phyloP scores from a whole-genome alignment of 1,284 basidiomycete species.

The Fomes fomentarius region DNA sequence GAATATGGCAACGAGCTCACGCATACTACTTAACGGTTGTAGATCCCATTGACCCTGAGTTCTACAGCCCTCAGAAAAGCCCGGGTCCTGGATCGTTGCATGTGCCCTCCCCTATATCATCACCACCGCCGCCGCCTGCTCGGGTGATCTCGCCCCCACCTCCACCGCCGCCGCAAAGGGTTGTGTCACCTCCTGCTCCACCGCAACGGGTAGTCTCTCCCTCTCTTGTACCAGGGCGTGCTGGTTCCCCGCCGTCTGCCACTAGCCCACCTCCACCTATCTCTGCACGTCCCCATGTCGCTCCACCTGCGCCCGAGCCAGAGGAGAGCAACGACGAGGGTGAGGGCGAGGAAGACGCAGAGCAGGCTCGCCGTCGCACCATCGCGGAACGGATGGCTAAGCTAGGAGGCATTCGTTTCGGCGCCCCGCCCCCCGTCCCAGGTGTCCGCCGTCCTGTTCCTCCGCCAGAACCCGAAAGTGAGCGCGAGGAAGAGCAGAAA shows the following conservation, averaged over 20 bases:
- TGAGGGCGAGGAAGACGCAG: constrained; percentile 48
- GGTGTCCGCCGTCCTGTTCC: constrained; percentile 44
- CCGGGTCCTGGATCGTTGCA: constrained; percentile 3
- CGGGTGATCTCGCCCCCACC: constrained; percentile 12
- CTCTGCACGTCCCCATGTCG: neutral
- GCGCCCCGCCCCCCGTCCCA: constrained; percentile 48
- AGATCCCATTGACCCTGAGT: constrained; percentile 72
- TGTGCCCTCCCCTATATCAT: constrained; percentile 8
- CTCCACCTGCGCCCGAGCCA: constrained; percentile 1
- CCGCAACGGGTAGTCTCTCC: constrained; percentile 4
- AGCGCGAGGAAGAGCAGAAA: constrained; percentile 30
- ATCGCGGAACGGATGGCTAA: constrained; percentile 83
- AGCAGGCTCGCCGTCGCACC: constrained; percentile 54
- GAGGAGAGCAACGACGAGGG: constrained; percentile 21
- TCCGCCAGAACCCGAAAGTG: constrained; percentile 37
- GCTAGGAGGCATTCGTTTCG: constrained; percentile 73
- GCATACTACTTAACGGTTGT: neutral
- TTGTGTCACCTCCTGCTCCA: constrained; percentile 7
- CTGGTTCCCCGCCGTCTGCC: constrained; percentile 4
- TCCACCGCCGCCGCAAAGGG: constrained; percentile 7
- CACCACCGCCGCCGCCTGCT: constrained; percentile 20
- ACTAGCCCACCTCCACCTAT: neutral
- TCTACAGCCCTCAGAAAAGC: constrained; percentile 45
- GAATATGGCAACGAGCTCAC: neutral
- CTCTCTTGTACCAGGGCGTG: neutral